These are phyloP conservation scores for Dentipellis fragilis DNA, from an alignment of 768 basidiomycete genomes.

Conservation along the genomic window DNA sequence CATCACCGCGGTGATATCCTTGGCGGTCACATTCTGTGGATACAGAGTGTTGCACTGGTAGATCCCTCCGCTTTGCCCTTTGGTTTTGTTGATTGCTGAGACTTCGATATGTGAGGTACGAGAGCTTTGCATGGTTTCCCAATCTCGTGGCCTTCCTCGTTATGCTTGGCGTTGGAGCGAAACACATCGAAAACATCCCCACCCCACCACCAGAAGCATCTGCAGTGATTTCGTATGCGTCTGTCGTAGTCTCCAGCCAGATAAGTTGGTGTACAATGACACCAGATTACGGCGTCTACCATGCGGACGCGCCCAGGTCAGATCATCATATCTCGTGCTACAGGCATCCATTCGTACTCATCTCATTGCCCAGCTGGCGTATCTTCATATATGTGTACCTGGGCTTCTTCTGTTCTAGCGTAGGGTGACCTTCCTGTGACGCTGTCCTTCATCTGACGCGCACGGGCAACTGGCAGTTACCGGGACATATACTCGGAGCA, in stretches of 20 bases:
- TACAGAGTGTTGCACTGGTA: slow-evolving; percentile 25
- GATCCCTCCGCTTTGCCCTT: background rate
- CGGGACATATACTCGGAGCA: slow-evolving; percentile 33
- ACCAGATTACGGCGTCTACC: slow-evolving; percentile 40
- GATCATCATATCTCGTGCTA: slow-evolving; percentile 21
- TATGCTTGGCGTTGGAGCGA: slow-evolving; percentile 28
- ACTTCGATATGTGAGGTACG: slow-evolving; percentile 27
- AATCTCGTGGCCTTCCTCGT: slow-evolving; percentile 28
- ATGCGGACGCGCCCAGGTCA: slow-evolving; percentile 24
- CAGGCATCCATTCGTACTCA: background rate
- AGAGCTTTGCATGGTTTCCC: slow-evolving; percentile 30
- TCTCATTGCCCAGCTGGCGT: slow-evolving; percentile 18
- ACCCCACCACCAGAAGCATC: slow-evolving; percentile 22
- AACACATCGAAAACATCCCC: slow-evolving; percentile 20
- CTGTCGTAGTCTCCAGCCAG: slow-evolving; percentile 33
- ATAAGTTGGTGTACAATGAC: slow-evolving; percentile 34
- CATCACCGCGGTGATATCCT: slow-evolving; percentile 29
- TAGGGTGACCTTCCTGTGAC: slow-evolving; percentile 15
- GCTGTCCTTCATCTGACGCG: no score
- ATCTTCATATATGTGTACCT: slow-evolving; percentile 37
- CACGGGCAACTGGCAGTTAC: slow-evolving; percentile 22
- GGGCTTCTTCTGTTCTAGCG: slow-evolving; percentile 33
- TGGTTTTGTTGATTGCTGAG: background rate
- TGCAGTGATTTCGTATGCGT: slow-evolving; percentile 32
- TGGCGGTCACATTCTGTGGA: slow-evolving; percentile 28